Percentiles rank a stretch among this genome's conserved stretches.
Evolutionary conservation across 208 protist species (phyloP).

Genomic region (Acanthamoeba quina): DNA sequence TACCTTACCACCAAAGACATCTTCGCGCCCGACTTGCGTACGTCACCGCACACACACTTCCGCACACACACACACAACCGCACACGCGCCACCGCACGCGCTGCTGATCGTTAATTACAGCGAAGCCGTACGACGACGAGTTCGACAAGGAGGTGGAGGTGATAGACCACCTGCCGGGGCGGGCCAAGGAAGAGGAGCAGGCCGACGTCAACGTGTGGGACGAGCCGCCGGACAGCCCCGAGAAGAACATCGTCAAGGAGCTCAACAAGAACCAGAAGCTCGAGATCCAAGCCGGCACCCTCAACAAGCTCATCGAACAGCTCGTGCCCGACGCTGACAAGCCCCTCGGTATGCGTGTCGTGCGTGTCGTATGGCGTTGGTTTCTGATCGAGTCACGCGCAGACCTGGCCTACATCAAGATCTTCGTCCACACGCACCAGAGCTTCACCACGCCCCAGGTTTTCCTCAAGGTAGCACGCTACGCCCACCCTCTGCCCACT

Average conservation of each 20-base stretch:
- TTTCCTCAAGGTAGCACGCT: constrained; percentile 17
- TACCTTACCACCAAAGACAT: background rate
- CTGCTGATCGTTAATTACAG: background rate
- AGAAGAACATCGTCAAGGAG: constrained; percentile 55
- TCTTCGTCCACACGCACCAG: constrained; percentile 47
- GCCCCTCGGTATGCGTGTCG: constrained; percentile 1
- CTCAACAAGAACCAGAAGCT: constrained; percentile 55
- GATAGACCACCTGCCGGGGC: constrained; percentile 39
- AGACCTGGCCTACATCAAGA: constrained; percentile 37
- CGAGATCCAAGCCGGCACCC: constrained; percentile 27
- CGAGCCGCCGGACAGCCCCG: constrained; percentile 26
- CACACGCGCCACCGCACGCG: background rate
- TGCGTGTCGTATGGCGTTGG: background rate
- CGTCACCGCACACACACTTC: background rate
- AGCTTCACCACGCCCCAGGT: constrained; percentile 14
- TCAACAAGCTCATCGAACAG: constrained; percentile 64
- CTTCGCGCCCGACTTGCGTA: constrained; percentile 29
- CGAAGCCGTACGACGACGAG: constrained; percentile 28
- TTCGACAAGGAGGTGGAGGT: constrained; percentile 61
- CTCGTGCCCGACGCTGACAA: constrained; percentile 57
- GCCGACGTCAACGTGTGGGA: constrained; percentile 55
- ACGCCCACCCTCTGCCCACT: too few relatives aligned
- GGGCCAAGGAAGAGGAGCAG: constrained; percentile 44
- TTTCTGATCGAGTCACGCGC: background rate
- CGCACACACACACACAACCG: background rate